Evolutionary conservation across 306 rosid genomes (phyloP).

Genomic region (Vachellia collinsii): DNA sequence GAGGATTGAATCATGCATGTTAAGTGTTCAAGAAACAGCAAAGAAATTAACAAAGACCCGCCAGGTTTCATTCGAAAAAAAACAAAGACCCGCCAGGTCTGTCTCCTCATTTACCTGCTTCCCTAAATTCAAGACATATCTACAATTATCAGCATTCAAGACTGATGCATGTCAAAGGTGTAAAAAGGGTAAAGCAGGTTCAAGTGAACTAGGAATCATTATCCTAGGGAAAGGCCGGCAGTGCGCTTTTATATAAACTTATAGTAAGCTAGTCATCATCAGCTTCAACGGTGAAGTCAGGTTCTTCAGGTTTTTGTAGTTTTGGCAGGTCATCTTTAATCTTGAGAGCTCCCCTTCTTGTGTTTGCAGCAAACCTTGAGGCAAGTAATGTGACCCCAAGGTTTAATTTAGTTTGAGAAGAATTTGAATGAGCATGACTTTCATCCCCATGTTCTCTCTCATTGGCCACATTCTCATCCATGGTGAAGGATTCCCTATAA

Average conservation of each 20-base stretch:
- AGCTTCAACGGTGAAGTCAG: constrained; percentile 78
- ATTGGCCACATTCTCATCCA: constrained; percentile 43
- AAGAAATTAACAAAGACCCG: background rate
- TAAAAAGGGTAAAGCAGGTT: constrained; percentile 27
- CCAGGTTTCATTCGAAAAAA: too few species aligned
- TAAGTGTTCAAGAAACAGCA: background rate
- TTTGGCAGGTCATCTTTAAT: constrained; percentile 85
- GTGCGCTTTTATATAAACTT: background rate
- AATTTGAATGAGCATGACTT: constrained; percentile 46
- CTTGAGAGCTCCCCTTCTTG: constrained; percentile 81
- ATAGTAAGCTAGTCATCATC: constrained; percentile 55
- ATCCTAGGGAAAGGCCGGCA: constrained; percentile 9
- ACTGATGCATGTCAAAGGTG: background rate
- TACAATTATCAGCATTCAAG: background rate
- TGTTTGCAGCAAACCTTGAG: constrained; percentile 93
- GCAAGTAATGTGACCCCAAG: constrained; percentile 83
- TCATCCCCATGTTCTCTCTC: constrained; percentile 56
- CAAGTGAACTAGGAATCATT: constrained; percentile 25
- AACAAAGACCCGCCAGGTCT: background rate
- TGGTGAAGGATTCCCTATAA: constrained; percentile 56
- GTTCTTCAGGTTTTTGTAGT: constrained; percentile 88
- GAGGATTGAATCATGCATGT: background rate
- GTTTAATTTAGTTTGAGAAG: constrained; percentile 69
- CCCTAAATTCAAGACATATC: background rate
- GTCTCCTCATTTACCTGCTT: background rate